Evolutionary conservation across 805 yeast genomes (phyloP).

Genomic region (Debaryomyces maramus): DNA sequence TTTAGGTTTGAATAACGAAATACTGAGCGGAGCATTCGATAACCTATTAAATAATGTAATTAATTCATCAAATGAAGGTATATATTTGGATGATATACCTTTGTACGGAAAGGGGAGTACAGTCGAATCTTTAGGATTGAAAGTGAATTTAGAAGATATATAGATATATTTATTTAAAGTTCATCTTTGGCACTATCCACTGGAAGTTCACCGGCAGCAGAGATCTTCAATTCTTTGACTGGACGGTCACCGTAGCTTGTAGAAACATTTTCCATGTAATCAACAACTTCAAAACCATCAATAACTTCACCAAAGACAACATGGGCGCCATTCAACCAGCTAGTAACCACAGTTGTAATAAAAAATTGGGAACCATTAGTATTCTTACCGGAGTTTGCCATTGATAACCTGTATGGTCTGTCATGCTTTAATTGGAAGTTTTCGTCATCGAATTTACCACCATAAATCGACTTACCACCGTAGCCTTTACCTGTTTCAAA

Average conservation of each 20-base stretch:
- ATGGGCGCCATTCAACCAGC: slow-evolving; percentile 92
- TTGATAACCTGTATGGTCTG: slow-evolving; percentile 66
- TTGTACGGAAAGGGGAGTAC: slow-evolving; percentile 41
- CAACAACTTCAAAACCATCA: slow-evolving; percentile 82
- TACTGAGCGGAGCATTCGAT: slow-evolving; percentile 32
- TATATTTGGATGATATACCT: slow-evolving; percentile 39
- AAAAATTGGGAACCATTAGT: slow-evolving; percentile 94
- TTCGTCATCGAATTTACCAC: slow-evolving; percentile 74
- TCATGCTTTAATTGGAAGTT: slow-evolving; percentile 68
- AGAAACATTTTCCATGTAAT: slow-evolving; percentile 69
- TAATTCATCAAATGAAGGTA: slow-evolving; percentile 16
- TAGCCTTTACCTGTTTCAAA: slow-evolving; percentile 68
- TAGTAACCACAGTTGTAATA: slow-evolving; percentile 86
- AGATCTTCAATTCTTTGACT: slow-evolving; percentile 58
- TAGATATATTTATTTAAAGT: slow-evolving; percentile 16
- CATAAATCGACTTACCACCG: slow-evolving; percentile 84
- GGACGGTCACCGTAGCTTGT: slow-evolving; percentile 73
- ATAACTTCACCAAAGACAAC: slow-evolving; percentile 96
- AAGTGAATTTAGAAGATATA: slow-evolving; percentile 19
- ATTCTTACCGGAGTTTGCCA: slow-evolving; percentile 79
- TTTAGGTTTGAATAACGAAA: slow-evolving; percentile 18
- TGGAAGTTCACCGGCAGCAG: slow-evolving; percentile 67
- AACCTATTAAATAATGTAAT: slow-evolving; percentile 28
- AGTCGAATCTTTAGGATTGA: slow-evolving; percentile 35
- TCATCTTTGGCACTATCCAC: slow-evolving; percentile 32